Base-by-base conservation (phyloP, 2,329 filamentous ascomycete species). In the Neonectria faginata region DNA sequence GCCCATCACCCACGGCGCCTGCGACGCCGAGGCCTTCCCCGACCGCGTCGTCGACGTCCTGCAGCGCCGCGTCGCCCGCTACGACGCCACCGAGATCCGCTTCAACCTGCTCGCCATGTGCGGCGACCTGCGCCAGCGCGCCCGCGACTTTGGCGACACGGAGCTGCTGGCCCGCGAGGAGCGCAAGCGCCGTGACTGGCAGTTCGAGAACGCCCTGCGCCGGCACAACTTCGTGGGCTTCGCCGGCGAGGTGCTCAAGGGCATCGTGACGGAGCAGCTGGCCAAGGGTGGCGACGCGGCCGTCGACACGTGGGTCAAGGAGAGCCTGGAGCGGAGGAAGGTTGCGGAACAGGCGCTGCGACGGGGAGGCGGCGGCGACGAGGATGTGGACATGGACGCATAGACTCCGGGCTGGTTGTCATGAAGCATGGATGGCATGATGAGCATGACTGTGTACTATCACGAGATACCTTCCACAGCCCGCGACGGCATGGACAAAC, bases 161-260 rank as follows among this genome's bases (percentile, higher is more conserved):
- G 94, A 97, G 76, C 83, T 89, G 79, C 80, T 98, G 70, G 89
- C 88, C 69, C 84, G 90, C 58, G 94, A 98, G 84, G 88, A 95
- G 82, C 85, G 87, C 75, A 97, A 97, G 87, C 86, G 96, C 57
- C 85, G 85, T 62, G 92, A 90, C 68, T 99, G 96, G 96, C 87
- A 89, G 76, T 97, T 96, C 85, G 96, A 99, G 85, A 99, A 99
- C 80, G 92, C 94, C 11, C 83, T 99, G 74, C 83, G 96, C 65
- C 84, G 92, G 73, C 95, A 97, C 79, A 99, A 99, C 80, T 99
- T 99, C 82, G 92, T 99, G 0, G 95, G 94, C 0, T 97, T 99
- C 74, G 92, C 95, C 3, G 94, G 93, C 12, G 94, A 97, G 82
- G 84, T 97, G 65, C 82, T 97, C 72, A 97, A 96, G 83, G 92